Evolutionary conservation across 257 asterid genomes (phyloP).

Genomic region (Ilex aquifolium): DNA sequence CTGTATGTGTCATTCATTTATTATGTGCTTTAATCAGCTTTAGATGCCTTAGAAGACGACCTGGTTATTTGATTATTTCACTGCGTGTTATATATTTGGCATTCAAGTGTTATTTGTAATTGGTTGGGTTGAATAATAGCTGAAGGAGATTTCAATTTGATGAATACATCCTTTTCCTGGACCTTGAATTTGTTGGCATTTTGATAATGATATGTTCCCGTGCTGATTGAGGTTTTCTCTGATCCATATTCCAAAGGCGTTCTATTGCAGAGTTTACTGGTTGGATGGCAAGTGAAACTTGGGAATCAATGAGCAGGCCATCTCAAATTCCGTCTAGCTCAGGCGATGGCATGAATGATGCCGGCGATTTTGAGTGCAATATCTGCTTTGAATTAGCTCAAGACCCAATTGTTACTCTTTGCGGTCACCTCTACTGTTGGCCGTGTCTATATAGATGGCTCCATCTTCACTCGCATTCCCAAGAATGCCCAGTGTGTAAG

Average conservation of each 20-base stretch:
- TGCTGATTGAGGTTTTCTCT: neutral
- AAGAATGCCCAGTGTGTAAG: slow-evolving; percentile 56
- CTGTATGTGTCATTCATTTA: too few relatives aligned
- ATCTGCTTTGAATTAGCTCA: slow-evolving; percentile 55
- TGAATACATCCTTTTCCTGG: too few relatives aligned
- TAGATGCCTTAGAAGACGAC: too few relatives aligned
- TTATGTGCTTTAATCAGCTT: too few relatives aligned
- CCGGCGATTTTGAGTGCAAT: slow-evolving; percentile 50
- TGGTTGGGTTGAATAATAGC: too few relatives aligned
- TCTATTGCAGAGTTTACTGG: slow-evolving; percentile 7
- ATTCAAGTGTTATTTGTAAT: too few relatives aligned
- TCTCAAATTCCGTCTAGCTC: slow-evolving; percentile 29
- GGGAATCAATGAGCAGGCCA: slow-evolving; percentile 18
- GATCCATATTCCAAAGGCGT: neutral
- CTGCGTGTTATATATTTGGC: too few relatives aligned
- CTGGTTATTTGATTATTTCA: too few relatives aligned
- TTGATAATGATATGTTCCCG: neutral
- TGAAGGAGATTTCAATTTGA: too few relatives aligned
- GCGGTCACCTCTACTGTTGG: slow-evolving; percentile 61
- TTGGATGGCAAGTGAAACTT: slow-evolving; percentile 34
- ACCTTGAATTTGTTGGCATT: neutral
- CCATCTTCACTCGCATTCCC: slow-evolving; percentile 35
- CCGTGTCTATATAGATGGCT: slow-evolving; percentile 55
- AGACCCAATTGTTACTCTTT: slow-evolving; percentile 46
- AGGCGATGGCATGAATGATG: slow-evolving; percentile 19